phyloP scores from a whole-genome alignment of 2,329 filamentous ascomycete genomes.

The Aspergillus neoniger region DNA sequence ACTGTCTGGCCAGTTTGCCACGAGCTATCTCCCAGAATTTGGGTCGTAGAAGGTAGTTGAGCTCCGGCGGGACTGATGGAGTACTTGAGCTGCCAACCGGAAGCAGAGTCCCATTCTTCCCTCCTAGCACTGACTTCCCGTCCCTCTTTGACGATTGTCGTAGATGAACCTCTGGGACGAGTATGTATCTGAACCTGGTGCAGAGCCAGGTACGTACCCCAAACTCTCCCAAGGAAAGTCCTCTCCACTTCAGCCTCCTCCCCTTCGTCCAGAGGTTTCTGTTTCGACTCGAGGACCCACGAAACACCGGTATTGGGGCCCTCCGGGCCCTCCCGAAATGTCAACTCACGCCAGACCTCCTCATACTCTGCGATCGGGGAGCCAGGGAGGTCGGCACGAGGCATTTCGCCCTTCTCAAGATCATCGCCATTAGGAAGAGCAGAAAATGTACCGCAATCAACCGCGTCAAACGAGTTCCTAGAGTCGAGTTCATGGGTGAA shows the following conservation, averaged over 20 bases:
- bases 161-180: slow-evolving; percentile 11
- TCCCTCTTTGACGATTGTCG: slow-evolving; percentile 24
- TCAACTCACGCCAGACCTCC: slow-evolving; percentile 63
- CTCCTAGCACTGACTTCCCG: slow-evolving; percentile 31
- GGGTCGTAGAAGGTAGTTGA: slow-evolving; percentile 25
- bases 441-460: slow-evolving; percentile 42
- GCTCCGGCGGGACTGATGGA: neutral
- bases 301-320: slow-evolving; percentile 26
- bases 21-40: slow-evolving; percentile 13
- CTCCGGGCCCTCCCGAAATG: slow-evolving; percentile 34
- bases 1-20: slow-evolving; percentile 27
- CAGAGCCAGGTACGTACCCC: slow-evolving; percentile 34
- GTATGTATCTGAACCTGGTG: slow-evolving; percentile 27
- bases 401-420: slow-evolving; percentile 44
- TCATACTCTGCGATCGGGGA: slow-evolving; percentile 56
- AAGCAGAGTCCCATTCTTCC: slow-evolving; percentile 23
- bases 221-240: slow-evolving; percentile 34
- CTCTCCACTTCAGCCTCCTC: slow-evolving; percentile 25
- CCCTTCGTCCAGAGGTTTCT: slow-evolving; percentile 14
- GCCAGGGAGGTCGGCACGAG: slow-evolving; percentile 37
- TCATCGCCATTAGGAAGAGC: slow-evolving; percentile 44
- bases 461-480: slow-evolving; percentile 33
- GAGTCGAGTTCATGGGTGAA: slow-evolving; percentile 46
- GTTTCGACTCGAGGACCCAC: slow-evolving; percentile 34
- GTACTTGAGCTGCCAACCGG: slow-evolving; percentile 17